These are phyloP conservation scores for Calcarisporium arbuscula DNA, from an alignment of 2,329 filamentous ascomycete species.

Conservation along the genomic window DNA sequence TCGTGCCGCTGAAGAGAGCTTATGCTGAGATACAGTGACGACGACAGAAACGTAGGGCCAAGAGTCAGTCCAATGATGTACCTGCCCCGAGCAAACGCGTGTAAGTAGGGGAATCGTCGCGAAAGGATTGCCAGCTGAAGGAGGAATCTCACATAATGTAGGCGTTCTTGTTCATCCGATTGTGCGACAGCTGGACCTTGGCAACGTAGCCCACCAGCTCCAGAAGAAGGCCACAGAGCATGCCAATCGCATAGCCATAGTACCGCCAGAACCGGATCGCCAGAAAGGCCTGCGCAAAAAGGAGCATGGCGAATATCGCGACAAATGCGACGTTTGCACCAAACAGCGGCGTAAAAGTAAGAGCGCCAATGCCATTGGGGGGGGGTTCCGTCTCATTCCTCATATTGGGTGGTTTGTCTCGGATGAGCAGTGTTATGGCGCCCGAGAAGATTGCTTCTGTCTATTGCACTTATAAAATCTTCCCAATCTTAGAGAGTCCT, in stretches of 20 bases:
- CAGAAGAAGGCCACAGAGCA: constrained; percentile 12
- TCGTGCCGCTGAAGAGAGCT: constrained; percentile 8
- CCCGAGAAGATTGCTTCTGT: too few species aligned
- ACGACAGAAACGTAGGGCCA: constrained; percentile 14
- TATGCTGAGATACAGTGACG: constrained; percentile 13
- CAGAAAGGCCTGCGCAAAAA: constrained; percentile 4
- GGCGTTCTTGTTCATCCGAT: constrained; percentile 11
- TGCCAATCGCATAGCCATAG: constrained; percentile 14
- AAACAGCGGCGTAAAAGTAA: constrained; percentile 10
- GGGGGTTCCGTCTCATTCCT: too few species aligned
- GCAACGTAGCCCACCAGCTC: constrained; percentile 14
- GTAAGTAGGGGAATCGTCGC: constrained; percentile 3
- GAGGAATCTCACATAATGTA: constrained; percentile 19
- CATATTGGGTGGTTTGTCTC: too few species aligned
- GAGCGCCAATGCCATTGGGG: constrained; percentile 11
- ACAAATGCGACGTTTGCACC: constrained; percentile 8
- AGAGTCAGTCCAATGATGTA: constrained; percentile 16
- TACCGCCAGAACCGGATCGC: constrained; percentile 8
- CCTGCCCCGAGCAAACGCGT: constrained; percentile 9
- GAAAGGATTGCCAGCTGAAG: too few species aligned
- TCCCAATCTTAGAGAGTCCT: too few species aligned
- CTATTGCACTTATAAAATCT: too few species aligned
- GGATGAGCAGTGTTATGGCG: too few species aligned
- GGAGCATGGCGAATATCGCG: constrained; percentile 4
- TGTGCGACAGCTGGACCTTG: constrained; percentile 12